A percentile compares a stretch with the other conserved stretches of the same genome.
phyloP scores from a whole-genome alignment of 2,329 filamentous ascomycete species.

The Xylariomycetidae sp. region DNA sequence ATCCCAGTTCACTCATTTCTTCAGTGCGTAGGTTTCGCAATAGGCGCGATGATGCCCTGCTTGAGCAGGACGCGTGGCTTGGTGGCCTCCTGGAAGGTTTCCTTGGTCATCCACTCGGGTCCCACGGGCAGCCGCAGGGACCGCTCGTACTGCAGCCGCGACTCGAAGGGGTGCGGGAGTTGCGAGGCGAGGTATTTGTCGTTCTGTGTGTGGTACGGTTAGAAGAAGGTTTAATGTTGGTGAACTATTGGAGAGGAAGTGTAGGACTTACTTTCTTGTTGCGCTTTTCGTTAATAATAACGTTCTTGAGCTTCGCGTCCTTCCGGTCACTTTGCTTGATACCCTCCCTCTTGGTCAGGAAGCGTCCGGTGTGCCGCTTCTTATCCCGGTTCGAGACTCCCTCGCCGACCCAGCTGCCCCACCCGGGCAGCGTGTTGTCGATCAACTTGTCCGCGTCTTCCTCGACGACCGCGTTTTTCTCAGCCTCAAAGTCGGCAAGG shows the following conservation, averaged over 20 bases:
- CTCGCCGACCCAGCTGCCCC: constrained; percentile 87
- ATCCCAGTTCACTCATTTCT: too few species aligned
- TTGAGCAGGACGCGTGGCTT: constrained; percentile 89
- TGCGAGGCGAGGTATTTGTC: constrained; percentile 79
- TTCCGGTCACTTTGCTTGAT: constrained; percentile 72
- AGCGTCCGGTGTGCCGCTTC: constrained; percentile 57
- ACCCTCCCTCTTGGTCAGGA: constrained; percentile 64
- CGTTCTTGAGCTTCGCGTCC: constrained; percentile 75
- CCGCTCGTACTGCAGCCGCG: constrained; percentile 81
- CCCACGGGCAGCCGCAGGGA: constrained; percentile 82
- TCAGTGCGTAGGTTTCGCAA: constrained; percentile 64
- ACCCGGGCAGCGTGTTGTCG: constrained; percentile 84
- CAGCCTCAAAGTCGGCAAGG: constrained; percentile 70
- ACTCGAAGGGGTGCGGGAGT: constrained; percentile 89
- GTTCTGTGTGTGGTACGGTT: constrained; percentile 48
- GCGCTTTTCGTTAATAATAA: constrained; percentile 89
- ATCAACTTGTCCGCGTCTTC: constrained; percentile 80
- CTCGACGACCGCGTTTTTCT: constrained; percentile 67
- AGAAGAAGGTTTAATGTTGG: constrained; percentile 10
- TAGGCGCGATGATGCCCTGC: constrained; percentile 82
- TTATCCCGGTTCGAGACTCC: constrained; percentile 70
- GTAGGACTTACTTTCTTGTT: constrained; percentile 69
- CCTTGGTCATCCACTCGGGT: constrained; percentile 95
- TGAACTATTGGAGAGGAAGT: neutral
- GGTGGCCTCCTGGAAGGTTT: constrained; percentile 82